Evolutionary conservation across 2,329 filamentous ascomycete genomes (phyloP).

Genomic region (Allantophomopsis lycopodina): DNA sequence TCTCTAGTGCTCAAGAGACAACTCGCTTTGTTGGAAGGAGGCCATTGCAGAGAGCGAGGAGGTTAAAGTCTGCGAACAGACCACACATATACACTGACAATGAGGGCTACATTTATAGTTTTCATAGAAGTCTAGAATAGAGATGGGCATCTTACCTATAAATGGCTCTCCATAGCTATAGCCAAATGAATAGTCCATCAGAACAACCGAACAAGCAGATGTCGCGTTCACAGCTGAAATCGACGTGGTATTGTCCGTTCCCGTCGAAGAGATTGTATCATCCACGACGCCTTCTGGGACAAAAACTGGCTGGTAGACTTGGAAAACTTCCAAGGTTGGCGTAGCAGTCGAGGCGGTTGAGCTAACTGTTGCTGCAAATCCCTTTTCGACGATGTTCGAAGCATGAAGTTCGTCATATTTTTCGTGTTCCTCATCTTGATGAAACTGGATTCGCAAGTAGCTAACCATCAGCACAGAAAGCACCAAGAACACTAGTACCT

Average conservation of each 20-base stretch:
- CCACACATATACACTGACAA: too few relatives aligned
- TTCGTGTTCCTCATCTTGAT: too few relatives aligned
- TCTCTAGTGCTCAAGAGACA: too few relatives aligned
- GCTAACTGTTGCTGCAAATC: constrained; percentile 2
- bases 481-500: too few relatives aligned
- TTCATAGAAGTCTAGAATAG: constrained; percentile 2
- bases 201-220: constrained; percentile 33
- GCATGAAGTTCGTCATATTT: too few relatives aligned
- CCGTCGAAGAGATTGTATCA: constrained; percentile 16
- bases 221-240: constrained; percentile 11
- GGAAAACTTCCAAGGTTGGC: constrained; percentile 50
- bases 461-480: too few relatives aligned
- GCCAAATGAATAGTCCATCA: constrained; percentile 61
- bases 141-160: constrained; percentile 39
- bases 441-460: too few relatives aligned
- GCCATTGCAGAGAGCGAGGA: too few relatives aligned
- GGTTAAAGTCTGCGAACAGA: too few relatives aligned
- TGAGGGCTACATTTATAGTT: too few relatives aligned
- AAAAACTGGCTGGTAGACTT: constrained; percentile 47
- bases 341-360: constrained; percentile 9
- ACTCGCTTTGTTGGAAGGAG: too few relatives aligned
- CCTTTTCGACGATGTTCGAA: too few relatives aligned
- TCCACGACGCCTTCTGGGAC: constrained; percentile 28
- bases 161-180: constrained; percentile 63
- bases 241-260: constrained; percentile 10